Percentiles rank a stretch among this genome's conserved stretches.
phyloP scores from a whole-genome alignment of 768 basidiomycete species.

The Leccinum sublutescens region DNA sequence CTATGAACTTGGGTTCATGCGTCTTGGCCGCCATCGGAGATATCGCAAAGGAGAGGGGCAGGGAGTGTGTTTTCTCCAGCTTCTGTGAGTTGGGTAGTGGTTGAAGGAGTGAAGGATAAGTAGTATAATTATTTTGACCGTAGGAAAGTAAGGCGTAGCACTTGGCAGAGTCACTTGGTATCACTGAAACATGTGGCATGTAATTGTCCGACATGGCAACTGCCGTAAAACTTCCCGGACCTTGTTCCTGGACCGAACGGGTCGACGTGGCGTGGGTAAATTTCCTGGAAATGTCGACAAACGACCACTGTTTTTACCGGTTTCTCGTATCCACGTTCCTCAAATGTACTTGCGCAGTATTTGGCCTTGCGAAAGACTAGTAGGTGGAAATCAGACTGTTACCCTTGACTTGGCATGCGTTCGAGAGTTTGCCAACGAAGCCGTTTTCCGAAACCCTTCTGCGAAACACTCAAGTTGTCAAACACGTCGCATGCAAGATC shows the following conservation, averaged over 20 bases:
- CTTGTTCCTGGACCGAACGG: no score
- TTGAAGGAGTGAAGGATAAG: not conserved
- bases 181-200: no score
- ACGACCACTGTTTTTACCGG: no score
- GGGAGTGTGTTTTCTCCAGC: not conserved
- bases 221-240: no score
- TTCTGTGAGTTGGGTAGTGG: not conserved
- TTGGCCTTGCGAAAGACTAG: constrained; percentile 74
- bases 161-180: no score
- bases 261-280: no score
- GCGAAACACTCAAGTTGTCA: constrained; percentile 78
- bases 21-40: not conserved
- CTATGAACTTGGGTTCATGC: not conserved
- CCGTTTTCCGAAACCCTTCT: constrained; percentile 84
- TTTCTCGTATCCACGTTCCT: constrained; percentile 42
- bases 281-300: no score
- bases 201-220: no score
- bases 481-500: constrained; percentile 81
- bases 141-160: no score
- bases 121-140: no score
- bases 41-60: no score
- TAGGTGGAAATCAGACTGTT: constrained; percentile 87
- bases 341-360: constrained; percentile 83
- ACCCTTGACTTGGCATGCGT: constrained; percentile 83
- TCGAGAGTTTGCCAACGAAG: constrained; percentile 83